Evolutionary conservation across 371 early-diverging fungal genomes (phyloP).

Genomic region (Batkoa obscura): DNA sequence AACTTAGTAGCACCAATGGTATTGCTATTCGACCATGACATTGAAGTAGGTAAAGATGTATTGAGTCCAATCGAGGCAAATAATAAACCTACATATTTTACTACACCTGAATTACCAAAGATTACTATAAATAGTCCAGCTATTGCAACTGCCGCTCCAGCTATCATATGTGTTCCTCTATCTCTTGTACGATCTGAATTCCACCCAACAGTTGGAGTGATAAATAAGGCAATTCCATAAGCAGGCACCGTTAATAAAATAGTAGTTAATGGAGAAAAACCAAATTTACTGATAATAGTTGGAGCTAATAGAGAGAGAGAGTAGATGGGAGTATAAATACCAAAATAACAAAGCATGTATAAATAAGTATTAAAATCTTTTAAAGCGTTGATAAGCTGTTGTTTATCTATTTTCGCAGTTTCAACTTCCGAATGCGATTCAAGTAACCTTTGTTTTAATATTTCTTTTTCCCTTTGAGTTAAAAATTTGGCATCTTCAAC

Average conservation of each 20-base stretch:
- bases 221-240: conserved; percentile 22
- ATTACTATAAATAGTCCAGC: conserved; percentile 44
- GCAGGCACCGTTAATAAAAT: conserved; percentile 29
- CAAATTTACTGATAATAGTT: conserved; percentile 28
- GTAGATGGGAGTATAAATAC: conserved; percentile 30
- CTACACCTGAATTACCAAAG: conserved; percentile 13
- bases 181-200: conserved; percentile 37
- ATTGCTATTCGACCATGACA: conserved; percentile 38
- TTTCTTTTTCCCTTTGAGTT: neutral
- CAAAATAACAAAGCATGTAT: conserved; percentile 25
- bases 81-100: conserved; percentile 26
- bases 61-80: conserved; percentile 33
- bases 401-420: conserved; percentile 21
- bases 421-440: neutral
- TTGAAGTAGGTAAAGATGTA: conserved; percentile 28
- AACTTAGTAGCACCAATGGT: conserved; percentile 42
- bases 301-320: conserved; percentile 38
- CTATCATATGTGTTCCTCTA: conserved; percentile 37
- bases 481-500: neutral
- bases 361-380: conserved; percentile 28
- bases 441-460: neutral
- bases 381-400: conserved; percentile 23
- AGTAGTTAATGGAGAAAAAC: conserved; percentile 13
- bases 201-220: conserved; percentile 31
- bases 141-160: conserved; percentile 32